Conservation (phyloP, 257 asterid genomes). For the Prunella vulgaris region DNA sequence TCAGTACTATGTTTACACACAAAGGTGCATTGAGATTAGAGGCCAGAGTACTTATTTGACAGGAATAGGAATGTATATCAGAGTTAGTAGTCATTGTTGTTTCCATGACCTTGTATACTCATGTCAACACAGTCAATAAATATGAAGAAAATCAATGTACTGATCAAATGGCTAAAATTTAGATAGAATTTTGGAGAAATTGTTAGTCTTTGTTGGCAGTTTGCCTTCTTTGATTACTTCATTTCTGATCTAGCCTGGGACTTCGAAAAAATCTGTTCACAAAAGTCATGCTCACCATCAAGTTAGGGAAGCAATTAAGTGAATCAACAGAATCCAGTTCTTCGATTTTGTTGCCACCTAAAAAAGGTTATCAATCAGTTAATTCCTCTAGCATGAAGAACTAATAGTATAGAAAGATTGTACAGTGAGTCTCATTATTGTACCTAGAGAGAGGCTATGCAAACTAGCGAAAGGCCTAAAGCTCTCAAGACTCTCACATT, state of each 20-base stretch:
- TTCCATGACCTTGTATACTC: not conserved
- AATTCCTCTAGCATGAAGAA: slow-evolving; percentile 18
- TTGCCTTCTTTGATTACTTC: not conserved
- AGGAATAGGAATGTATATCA: not conserved
- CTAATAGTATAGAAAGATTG: slow-evolving; percentile 10
- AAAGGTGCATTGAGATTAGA: not conserved
- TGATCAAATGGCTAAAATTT: slow-evolving; percentile 1
- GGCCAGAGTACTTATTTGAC: not conserved
- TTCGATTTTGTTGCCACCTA: slow-evolving; percentile 76
- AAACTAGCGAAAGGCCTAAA: slow-evolving; percentile 56
- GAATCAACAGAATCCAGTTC: slow-evolving; percentile 70
- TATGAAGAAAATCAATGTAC: not conserved
- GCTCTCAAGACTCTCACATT: slow-evolving; percentile 33
- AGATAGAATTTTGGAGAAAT: not conserved
- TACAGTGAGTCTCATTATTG: not conserved
- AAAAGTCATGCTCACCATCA: slow-evolving; percentile 54
- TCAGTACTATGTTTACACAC: not conserved
- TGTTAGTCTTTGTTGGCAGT: not conserved
- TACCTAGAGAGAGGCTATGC: slow-evolving; percentile 81
- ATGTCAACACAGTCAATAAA: not conserved
- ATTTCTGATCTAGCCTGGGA: not conserved
- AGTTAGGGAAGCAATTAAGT: slow-evolving; percentile 70
- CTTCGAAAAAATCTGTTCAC: not conserved
- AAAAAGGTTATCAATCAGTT: slow-evolving; percentile 25
- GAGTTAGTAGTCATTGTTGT: not conserved